phyloP scores from a whole-genome alignment of 2,329 filamentous ascomycete species.

The Tolypocladium amazonense region DNA sequence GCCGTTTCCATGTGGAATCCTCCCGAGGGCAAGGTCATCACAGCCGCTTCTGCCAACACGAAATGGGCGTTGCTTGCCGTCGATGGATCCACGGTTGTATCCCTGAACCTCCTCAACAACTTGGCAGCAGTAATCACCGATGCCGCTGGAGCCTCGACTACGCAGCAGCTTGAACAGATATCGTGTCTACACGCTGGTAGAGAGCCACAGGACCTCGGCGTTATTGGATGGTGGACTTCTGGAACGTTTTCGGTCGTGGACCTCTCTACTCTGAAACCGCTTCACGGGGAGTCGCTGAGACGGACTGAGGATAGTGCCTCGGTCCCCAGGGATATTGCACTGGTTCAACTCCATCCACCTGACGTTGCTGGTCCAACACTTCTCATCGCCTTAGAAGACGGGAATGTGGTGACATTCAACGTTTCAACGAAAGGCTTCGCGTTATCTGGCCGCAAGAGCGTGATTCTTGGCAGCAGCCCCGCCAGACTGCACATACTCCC shows the following conservation, averaged over 20 bases:
- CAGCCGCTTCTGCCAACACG: conserved; percentile 65
- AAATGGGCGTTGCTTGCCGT: conserved; percentile 62
- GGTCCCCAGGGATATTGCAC: conserved; percentile 70
- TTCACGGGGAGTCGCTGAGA: conserved; percentile 54
- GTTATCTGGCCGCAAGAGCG: conserved; percentile 65
- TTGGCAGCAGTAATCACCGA: conserved; percentile 49
- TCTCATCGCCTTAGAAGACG: conserved; percentile 86
- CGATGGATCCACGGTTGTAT: conserved; percentile 61
- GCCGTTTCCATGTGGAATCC: conserved; percentile 48
- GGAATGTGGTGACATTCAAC: conserved; percentile 76
- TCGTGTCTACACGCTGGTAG: conserved; percentile 72
- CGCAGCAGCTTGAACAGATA: conserved; percentile 51
- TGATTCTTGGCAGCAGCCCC: conserved; percentile 77
- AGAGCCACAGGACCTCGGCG: conserved; percentile 52
- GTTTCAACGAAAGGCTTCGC: conserved; percentile 51
- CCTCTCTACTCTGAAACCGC: conserved; percentile 51
- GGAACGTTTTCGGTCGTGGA: conserved; percentile 67
- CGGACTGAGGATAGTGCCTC: conserved; percentile 56
- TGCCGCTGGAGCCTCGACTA: conserved; percentile 39
- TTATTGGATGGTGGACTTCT: conserved; percentile 83
- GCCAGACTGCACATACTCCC: conserved; percentile 73
- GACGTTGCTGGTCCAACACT: conserved; percentile 54
- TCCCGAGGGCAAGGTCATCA: conserved; percentile 48
- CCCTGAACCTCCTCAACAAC: conserved; percentile 51
- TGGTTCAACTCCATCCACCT: conserved; percentile 66